phyloP scores from a whole-genome alignment of 2,329 filamentous ascomycete genomes.

The Acrodontium crateriforme region DNA sequence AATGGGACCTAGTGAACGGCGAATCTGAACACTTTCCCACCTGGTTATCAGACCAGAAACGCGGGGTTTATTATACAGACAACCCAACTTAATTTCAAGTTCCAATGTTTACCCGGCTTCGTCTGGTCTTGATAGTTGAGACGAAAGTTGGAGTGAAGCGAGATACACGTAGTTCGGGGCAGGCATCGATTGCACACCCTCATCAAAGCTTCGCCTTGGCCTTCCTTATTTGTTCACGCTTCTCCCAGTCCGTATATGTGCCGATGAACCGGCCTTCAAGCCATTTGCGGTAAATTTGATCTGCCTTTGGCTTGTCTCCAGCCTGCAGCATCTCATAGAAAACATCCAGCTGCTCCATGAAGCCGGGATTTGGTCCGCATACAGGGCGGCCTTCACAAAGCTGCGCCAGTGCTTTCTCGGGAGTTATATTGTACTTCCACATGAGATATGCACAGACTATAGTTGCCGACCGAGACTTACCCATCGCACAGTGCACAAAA shows the following conservation, averaged over 20 bases:
- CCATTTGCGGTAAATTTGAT: slow-evolving; percentile 22
- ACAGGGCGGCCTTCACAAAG: slow-evolving; percentile 57
- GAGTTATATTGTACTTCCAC: slow-evolving; percentile 34
- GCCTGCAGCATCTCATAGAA: slow-evolving; percentile 59
- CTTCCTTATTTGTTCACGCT: too few relatives aligned
- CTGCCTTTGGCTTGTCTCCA: slow-evolving; percentile 9
- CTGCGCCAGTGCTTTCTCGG: slow-evolving; percentile 51
- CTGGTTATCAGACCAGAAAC: too few relatives aligned
- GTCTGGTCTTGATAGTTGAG: too few relatives aligned
- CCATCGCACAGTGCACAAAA: slow-evolving; percentile 73
- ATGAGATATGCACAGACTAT: slow-evolving; percentile 74
- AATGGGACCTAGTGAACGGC: too few relatives aligned
- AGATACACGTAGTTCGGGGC: too few relatives aligned
- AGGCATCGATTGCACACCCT: too few relatives aligned
- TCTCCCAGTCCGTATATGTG: slow-evolving; percentile 26
- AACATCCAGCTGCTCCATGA: slow-evolving; percentile 72
- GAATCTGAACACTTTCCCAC: too few relatives aligned
- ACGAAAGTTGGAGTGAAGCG: too few relatives aligned
- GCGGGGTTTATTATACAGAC: too few relatives aligned
- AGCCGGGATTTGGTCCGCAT: slow-evolving; percentile 75
- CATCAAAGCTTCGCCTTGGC: slow-evolving; percentile 5
- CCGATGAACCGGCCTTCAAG: slow-evolving; percentile 20
- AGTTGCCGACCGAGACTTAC: slow-evolving; percentile 79
- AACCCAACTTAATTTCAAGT: too few relatives aligned
- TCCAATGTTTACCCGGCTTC: too few relatives aligned